Conservation (phyloP, 73 alveolate species). For the Breviolum minutum region DNA sequence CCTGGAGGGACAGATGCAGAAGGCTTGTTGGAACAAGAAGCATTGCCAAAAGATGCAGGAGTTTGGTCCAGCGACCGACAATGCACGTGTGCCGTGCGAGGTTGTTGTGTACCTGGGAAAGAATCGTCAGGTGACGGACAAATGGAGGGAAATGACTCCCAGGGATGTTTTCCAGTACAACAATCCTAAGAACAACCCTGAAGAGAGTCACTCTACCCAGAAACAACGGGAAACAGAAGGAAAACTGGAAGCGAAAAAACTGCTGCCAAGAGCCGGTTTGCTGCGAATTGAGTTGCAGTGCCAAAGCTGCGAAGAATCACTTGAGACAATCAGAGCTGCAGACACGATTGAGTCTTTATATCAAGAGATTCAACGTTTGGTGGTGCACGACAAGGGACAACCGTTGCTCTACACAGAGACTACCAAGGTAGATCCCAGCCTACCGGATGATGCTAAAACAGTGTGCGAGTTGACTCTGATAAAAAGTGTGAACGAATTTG, state of each 20-base stretch:
- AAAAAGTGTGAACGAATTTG: background rate
- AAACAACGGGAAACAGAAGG: background rate
- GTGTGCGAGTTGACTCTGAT: background rate
- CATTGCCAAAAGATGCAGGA: background rate
- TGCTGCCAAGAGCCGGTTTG: background rate
- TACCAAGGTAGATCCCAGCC: background rate
- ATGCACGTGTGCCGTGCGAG: background rate
- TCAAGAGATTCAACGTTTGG: background rate
- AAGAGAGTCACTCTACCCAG: background rate
- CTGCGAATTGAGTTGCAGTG: background rate
- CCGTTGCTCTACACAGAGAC: background rate
- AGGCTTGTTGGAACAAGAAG: background rate
- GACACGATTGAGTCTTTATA: slow-evolving; percentile 10
- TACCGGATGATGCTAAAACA: background rate
- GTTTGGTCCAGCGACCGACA: background rate
- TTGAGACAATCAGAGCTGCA: background rate
- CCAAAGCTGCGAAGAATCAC: background rate
- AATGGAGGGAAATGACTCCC: background rate
- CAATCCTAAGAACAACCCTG: background rate
- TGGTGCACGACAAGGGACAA: background rate
- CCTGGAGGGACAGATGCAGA: background rate
- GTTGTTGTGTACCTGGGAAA: background rate
- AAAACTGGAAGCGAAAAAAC: too few relatives aligned
- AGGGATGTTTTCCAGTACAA: background rate
- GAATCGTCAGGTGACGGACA: background rate